phyloP scores from a whole-genome alignment of 108 stramenopile genomes.

The Pseudonitzschia delicatissima region DNA sequence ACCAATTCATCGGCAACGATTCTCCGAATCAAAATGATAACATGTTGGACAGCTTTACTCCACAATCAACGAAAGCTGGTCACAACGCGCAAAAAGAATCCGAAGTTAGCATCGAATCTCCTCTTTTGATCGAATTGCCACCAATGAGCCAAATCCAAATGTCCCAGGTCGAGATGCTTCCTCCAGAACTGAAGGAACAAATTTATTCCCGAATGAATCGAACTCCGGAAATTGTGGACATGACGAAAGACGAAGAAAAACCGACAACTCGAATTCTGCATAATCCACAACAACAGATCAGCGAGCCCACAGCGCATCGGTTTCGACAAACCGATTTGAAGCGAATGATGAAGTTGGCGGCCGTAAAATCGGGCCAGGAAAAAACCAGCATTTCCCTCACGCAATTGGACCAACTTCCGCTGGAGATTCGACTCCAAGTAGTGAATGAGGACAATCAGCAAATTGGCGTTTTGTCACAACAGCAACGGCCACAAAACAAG shows the following conservation, averaged over 20 bases:
- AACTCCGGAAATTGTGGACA: neutral
- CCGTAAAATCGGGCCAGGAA: conserved; percentile 58
- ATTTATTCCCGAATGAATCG: conserved; percentile 13
- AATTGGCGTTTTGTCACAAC: conserved; percentile 25
- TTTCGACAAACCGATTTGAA: conserved; percentile 59
- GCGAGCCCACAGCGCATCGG: neutral
- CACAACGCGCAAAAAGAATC: neutral
- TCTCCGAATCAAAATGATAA: neutral
- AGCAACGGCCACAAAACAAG: neutral
- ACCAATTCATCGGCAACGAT: neutral
- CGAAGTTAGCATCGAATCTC: neutral
- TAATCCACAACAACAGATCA: neutral
- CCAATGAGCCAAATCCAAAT: conserved; percentile 52
- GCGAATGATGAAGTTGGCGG: conserved; percentile 68
- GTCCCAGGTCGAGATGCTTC: conserved; percentile 43
- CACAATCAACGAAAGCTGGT: neutral
- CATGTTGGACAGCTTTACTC: neutral
- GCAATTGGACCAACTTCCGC: conserved; percentile 57
- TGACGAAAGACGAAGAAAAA: neutral
- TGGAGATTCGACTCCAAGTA: conserved; percentile 73
- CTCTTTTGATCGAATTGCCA: conserved; percentile 31
- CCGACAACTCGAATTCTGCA: neutral
- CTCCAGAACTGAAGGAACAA: conserved; percentile 30
- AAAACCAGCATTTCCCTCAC: conserved; percentile 41
- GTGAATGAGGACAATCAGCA: conserved; percentile 47